Evolutionary conservation across 176 grass and related monocot species (phyloP).

Genomic region (Avena insularis): DNA sequence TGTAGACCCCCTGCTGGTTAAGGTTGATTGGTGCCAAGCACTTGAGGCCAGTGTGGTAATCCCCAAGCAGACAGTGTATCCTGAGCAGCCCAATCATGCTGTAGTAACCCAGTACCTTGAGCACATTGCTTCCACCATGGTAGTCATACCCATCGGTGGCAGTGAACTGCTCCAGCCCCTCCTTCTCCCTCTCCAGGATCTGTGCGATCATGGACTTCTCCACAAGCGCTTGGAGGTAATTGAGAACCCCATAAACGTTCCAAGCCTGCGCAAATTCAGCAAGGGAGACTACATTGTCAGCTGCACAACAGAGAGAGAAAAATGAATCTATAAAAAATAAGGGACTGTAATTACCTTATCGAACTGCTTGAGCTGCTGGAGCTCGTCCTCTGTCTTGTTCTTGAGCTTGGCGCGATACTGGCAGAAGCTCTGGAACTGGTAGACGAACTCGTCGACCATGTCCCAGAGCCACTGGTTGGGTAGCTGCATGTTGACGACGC

Average conservation of each 20-base stretch:
- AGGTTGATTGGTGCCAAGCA: slow-evolving; percentile 89
- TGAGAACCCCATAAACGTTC: slow-evolving; percentile 96
- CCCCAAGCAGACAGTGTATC: slow-evolving; percentile 96
- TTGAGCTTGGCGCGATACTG: slow-evolving; percentile 94
- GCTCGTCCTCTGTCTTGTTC: slow-evolving; percentile 84
- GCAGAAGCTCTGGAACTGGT: slow-evolving; percentile 99
- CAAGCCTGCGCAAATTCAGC: slow-evolving; percentile 60
- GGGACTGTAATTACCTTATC: slow-evolving; percentile 51
- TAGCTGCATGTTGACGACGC: slow-evolving; percentile 98
- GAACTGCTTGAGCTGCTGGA: slow-evolving; percentile 82
- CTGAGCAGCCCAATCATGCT: slow-evolving; percentile 98
- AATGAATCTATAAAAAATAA: background rate
- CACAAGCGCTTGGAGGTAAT: slow-evolving; percentile 96
- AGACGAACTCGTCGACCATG: slow-evolving; percentile 98
- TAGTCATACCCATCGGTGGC: slow-evolving; percentile 91
- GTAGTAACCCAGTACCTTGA: slow-evolving; percentile 99
- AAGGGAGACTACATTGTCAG: background rate
- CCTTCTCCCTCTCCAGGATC: slow-evolving; percentile 95
- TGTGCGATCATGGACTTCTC: slow-evolving; percentile 93
- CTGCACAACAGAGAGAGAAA: no score
- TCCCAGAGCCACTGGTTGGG: slow-evolving; percentile 99
- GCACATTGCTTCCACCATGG: slow-evolving; percentile 89
- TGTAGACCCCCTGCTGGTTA: slow-evolving; percentile 98
- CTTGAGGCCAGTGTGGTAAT: slow-evolving; percentile 94
- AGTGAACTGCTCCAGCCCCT: slow-evolving; percentile 89